Percentiles rank a stretch among this genome's conserved stretches.
These are phyloP conservation scores for Pleodorina starrii DNA, from an alignment of 139 green algal species.

Conservation along the genomic window DNA sequence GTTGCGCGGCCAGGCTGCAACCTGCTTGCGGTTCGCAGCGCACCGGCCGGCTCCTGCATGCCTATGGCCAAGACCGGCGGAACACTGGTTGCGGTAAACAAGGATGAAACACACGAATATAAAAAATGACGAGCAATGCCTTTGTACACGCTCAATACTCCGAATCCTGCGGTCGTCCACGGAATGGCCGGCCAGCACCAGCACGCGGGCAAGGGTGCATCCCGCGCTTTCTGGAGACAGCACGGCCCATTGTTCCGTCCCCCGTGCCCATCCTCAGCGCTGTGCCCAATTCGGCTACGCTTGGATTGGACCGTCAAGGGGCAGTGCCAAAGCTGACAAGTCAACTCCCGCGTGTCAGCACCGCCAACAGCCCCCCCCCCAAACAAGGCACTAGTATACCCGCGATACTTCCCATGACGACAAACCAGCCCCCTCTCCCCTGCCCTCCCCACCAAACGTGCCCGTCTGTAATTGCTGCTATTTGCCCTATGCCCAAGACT, in stretches of 20 bases:
- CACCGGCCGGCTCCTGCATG: too few relatives aligned
- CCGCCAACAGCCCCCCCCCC: not conserved
- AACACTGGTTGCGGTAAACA: not conserved
- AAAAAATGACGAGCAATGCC: constrained; percentile 33
- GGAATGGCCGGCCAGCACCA: not conserved
- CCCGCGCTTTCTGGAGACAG: not conserved
- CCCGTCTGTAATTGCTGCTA: too few relatives aligned
- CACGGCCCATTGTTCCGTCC: not conserved
- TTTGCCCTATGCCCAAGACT: too few relatives aligned
- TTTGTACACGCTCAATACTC: constrained; percentile 4
- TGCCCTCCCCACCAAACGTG: too few relatives aligned
- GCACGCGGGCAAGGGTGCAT: not conserved
- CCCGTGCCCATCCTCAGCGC: not conserved
- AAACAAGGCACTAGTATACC: too few relatives aligned
- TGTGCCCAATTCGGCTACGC: not conserved
- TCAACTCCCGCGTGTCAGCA: not conserved
- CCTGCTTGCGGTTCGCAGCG: too few relatives aligned
- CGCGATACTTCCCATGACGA: too few relatives aligned
- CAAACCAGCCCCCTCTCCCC: too few relatives aligned
- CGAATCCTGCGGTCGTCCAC: constrained; percentile 2
- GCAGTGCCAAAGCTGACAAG: not conserved
- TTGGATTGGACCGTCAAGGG: not conserved
- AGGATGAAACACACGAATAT: constrained; percentile 31
- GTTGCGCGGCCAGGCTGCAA: too few relatives aligned
- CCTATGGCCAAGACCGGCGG: too few relatives aligned